phyloP scores from a whole-genome alignment of 2,329 filamentous ascomycete species.

The Penicillium sp. region DNA sequence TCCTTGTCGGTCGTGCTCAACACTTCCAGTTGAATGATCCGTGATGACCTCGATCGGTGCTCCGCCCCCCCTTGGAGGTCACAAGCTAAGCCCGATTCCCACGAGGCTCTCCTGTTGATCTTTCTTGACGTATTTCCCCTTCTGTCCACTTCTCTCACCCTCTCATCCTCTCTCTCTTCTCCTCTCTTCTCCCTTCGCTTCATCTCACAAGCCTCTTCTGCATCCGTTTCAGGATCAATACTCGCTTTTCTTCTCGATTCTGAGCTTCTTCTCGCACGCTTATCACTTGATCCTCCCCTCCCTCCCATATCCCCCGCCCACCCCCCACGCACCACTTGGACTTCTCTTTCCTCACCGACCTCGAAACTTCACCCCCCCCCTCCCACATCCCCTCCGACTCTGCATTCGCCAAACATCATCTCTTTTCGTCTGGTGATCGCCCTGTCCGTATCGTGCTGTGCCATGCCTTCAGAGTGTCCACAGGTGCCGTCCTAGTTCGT shows the following conservation, averaged over 20 bases:
- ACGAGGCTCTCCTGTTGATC: neutral
- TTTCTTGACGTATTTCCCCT: neutral
- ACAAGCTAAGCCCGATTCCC: neutral
- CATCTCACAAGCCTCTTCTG: too few species aligned
- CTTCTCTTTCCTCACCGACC: too few species aligned
- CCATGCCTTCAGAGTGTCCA: constrained; percentile 28
- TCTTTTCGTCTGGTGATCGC: constrained; percentile 3
- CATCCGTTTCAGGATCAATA: too few species aligned
- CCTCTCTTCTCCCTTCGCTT: too few species aligned
- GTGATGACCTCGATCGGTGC: neutral
- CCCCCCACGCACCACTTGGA: too few species aligned
- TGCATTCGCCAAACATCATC: neutral
- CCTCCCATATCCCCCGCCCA: too few species aligned
- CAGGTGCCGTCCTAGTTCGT: constrained; percentile 30
- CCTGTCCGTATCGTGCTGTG: constrained; percentile 13
- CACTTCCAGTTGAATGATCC: too few species aligned
- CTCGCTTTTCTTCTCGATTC: too few species aligned
- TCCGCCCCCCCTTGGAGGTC: constrained; percentile 3
- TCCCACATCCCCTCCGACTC: constrained; percentile 3
- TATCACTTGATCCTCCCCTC: too few species aligned
- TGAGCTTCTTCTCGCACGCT: too few species aligned
- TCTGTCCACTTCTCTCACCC: neutral
- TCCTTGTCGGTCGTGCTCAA: too few species aligned
- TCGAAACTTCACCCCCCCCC: neutral
- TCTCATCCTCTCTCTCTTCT: too few species aligned